These are phyloP conservation scores for Pseudocercospora musae DNA, from an alignment of 2,329 filamentous ascomycete genomes.

Conservation along the genomic window DNA sequence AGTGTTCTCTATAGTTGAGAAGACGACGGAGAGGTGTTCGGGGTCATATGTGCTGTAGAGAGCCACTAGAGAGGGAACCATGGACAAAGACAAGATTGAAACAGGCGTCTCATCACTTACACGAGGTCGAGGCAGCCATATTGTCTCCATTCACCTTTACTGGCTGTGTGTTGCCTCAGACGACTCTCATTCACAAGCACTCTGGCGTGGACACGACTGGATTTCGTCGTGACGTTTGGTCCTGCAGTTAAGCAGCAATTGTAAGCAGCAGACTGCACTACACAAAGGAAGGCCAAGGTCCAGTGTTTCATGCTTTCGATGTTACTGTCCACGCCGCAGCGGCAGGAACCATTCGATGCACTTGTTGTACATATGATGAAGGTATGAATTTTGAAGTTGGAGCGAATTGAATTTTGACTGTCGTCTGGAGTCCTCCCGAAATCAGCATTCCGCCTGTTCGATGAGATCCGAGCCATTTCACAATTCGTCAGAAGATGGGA, in stretches of 20 bases:
- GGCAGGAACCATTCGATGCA: background rate
- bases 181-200: background rate
- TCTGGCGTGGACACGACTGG: background rate
- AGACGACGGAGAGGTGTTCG: background rate
- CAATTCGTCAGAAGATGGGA: background rate
- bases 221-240: background rate
- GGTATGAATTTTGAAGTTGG: background rate
- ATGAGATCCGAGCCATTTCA: background rate
- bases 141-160: background rate
- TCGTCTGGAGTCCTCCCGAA: background rate
- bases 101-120: background rate
- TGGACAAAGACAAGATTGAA: background rate
- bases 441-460: background rate
- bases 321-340: background rate
- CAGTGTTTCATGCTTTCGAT: background rate
- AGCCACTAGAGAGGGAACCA: background rate
- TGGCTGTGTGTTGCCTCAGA: background rate
- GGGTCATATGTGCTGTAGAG: background rate
- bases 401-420: too few relatives aligned
- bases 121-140: background rate
- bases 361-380: background rate
- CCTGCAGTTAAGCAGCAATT: background rate
- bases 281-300: background rate
- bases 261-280: background rate
- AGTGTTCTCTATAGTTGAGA: background rate